Evolutionary conservation across 495 filamentous ascomycete species (phyloP).

Genomic region (Margaritispora aquatica): DNA sequence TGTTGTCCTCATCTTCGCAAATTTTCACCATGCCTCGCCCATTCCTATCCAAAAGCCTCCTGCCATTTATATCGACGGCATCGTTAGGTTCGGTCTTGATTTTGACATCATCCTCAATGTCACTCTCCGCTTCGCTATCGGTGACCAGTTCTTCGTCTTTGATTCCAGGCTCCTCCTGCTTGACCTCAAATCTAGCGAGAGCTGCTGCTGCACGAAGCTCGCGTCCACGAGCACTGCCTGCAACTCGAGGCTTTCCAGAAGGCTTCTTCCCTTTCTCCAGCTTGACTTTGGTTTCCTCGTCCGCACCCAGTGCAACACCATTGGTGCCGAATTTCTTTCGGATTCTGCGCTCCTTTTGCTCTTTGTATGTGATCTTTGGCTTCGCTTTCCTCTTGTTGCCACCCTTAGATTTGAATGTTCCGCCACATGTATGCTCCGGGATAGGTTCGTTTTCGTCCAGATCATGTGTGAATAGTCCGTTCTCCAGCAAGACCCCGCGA

Average conservation of each 20-base stretch:
- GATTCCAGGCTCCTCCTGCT: constrained; percentile 31
- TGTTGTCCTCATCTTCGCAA: constrained; percentile 59
- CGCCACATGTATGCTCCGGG: constrained; percentile 63
- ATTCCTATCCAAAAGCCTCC: constrained; percentile 50
- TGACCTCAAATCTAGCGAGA: constrained; percentile 61
- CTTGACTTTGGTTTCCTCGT: constrained; percentile 52
- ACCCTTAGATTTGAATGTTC: constrained; percentile 52
- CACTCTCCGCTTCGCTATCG: constrained; percentile 21
- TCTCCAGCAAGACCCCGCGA: constrained; percentile 50
- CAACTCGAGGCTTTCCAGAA: constrained; percentile 57
- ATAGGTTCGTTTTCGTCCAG: constrained; percentile 44
- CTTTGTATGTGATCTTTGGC: constrained; percentile 49
- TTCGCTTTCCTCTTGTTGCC: constrained; percentile 46
- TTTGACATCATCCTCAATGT: constrained; percentile 8
- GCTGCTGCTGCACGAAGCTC: constrained; percentile 74
- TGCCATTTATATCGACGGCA: constrained; percentile 52
- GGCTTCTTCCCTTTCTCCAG: constrained; percentile 55
- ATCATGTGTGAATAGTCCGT: constrained; percentile 49
- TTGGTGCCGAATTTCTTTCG: constrained; percentile 68
- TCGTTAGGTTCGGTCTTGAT: constrained; percentile 27
- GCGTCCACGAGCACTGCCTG: constrained; percentile 60
- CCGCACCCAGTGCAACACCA: constrained; percentile 59
- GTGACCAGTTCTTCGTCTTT: constrained; percentile 23
- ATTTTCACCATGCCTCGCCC: constrained; percentile 60
- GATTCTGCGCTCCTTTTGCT: constrained; percentile 58